Evolutionary conservation across 768 basidiomycete species (phyloP), one percentile per base, ranked within the genome.

Genomic region (Agaricus sinodeliciosus): DNA sequence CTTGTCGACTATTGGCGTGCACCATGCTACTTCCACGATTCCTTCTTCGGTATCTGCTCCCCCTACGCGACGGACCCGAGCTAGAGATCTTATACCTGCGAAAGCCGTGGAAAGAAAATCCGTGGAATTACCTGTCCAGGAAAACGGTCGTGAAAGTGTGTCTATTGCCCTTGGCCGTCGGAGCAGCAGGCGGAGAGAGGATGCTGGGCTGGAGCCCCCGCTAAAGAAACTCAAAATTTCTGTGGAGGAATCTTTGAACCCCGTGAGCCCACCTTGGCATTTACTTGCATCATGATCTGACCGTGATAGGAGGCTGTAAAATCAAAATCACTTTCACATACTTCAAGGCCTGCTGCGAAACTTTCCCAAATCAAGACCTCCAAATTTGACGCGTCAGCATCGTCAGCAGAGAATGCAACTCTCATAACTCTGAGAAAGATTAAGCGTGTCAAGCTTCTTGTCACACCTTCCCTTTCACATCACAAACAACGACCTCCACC

Each of bases 391-490:
- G 51, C 9, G 54, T 55, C 43, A 40, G 26, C 19, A 19, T 15
- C 15, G 8, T 18, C 37, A 42, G 31, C 37, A 42, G 36, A n/a
- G 42, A 34, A 48, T 16, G n/a, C 16, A 25, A 47, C 55, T 9
- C 27, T 52, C 16, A 50, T 58, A 5, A 58, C 62, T 16, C 66
- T 58, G 54, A 65, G 65, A n/a, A 68, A 69, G 27, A 74, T 89
- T 53, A 82, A 78, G 62, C 81, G 88, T 48, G 73, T 90, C 44
- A 80, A 76, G 59, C 72, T 87, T 52, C 76, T 88, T 43, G 84
- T 91, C 12, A 78, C 84, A 36, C 81, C 80, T 2, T 62, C 69
- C 1, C 70, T 82, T 40, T 80, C 90, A 11, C 78, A 85, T 64
- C 91, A 87, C 0, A 63, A 63, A 11, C 93, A 96, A 62, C 72